Evolutionary conservation across 129 eudicot species (phyloP), one percentile per base, ranked within the genome.

Genomic region (Lonicera japonica): DNA sequence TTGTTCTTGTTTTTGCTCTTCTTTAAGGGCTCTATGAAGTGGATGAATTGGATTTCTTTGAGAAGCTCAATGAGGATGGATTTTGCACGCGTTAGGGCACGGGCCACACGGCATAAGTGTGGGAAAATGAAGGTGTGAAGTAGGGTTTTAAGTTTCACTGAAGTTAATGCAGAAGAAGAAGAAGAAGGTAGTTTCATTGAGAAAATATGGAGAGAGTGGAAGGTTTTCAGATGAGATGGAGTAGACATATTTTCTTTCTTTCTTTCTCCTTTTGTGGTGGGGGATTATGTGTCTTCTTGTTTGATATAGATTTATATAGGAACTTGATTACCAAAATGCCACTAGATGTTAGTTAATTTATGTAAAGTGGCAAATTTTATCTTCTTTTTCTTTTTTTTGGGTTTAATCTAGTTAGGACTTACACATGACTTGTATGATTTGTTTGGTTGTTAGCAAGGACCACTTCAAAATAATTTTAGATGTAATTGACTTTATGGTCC

Each of bases 91-190:
- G 92, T 64, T 41, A 94, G 76, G 46, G 94, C 83, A 4, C 96
- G 79, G 5, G 79, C 81, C 6, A 88, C 50, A 16, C 85, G 78
- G 58, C 74, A 88, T 68, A 92, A 47, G 60, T 88, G 99, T 18
- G 96, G 85, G 77, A 88, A 78, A 34, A 92, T 80, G 64, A 79
- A 85, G 67, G 85, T 80, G 60, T 94, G 95, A 70, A 88, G 68
- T 17, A 94, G 58, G 79, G 87, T 82, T 77, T 94, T 94, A 71
- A 94, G 70, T 66, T 94, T 94, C 78, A 83, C 81, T 41, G 89
- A 70, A 68, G 56, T 79, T 40, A 69, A 7, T 66, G 81, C 24
- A 17, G 81, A 66, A 60, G 91, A 70, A 25, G 36, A 29, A 29
- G 36, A 29, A 29, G 90, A 54, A 48, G 78, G 63, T 8, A 61